Evolutionary conservation across 768 basidiomycete species (phyloP).

Genomic region (Hericium alpestre): DNA sequence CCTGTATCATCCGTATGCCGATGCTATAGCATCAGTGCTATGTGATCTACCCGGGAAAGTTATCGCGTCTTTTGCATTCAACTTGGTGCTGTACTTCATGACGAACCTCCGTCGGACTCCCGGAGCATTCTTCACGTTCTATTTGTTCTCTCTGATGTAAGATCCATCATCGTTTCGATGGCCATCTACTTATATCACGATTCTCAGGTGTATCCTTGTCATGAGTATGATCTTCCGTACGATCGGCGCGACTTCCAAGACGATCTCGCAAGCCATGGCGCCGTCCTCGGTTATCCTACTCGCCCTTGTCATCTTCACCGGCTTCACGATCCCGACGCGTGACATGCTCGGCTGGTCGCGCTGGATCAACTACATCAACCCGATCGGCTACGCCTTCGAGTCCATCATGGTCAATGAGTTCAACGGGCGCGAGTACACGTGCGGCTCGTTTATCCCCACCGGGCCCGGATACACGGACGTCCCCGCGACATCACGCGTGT

Average conservation of each 20-base stretch:
- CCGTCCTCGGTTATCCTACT: conserved; percentile 35
- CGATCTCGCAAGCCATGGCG: conserved; percentile 52
- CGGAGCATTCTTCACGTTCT: conserved; percentile 43
- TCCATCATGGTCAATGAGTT: conserved; percentile 75
- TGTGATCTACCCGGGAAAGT: conserved; percentile 47
- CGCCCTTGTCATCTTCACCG: conserved; percentile 46
- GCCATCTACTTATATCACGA: not conserved
- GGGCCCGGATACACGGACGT: not conserved
- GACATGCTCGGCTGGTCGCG: conserved; percentile 59
- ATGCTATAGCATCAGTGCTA: conserved; percentile 53
- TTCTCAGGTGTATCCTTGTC: conserved; percentile 27
- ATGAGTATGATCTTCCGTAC: conserved; percentile 73
- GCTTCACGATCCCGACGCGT: conserved; percentile 47
- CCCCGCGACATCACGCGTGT: conserved; percentile 35
- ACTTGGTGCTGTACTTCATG: conserved; percentile 50
- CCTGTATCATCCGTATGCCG: conserved; percentile 49
- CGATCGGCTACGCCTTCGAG: conserved; percentile 67
- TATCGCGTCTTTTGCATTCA: conserved; percentile 32
- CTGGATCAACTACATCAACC: conserved; percentile 59
- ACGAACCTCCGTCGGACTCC: conserved; percentile 34
- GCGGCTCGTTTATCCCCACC: not conserved
- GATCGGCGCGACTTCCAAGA: conserved; percentile 47
- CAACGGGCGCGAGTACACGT: conserved; percentile 37
- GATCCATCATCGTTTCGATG: conserved; percentile 27
- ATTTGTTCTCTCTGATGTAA: conserved; percentile 52